Evolutionary conservation across 768 basidiomycete species (phyloP).

Genomic region (Russula abietina): DNA sequence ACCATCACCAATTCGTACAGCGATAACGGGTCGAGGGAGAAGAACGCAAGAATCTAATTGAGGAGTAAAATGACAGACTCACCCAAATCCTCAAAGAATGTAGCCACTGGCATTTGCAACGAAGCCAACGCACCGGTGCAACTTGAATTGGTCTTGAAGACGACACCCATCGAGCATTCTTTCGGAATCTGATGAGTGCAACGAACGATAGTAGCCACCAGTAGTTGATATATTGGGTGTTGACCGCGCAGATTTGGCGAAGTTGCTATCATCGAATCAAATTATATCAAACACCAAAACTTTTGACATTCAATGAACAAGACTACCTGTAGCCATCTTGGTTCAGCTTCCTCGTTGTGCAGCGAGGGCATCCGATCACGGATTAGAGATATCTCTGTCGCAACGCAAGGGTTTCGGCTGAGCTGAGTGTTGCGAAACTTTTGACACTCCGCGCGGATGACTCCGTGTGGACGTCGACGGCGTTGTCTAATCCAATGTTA

Average conservation of each 20-base stretch:
- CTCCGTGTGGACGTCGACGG: not conserved
- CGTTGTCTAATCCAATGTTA: not conserved
- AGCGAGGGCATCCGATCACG: not conserved
- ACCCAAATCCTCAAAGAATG: not conserved
- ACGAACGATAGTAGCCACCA: not conserved
- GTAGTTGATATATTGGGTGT: slow-evolving; percentile 9
- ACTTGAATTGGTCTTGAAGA: not conserved
- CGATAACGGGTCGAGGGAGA: not conserved
- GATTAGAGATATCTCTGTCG: not conserved
- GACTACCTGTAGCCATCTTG: not conserved
- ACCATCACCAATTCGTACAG: not conserved
- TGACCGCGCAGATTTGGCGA: not conserved
- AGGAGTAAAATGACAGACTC: slow-evolving; percentile 3
- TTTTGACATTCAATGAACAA: not conserved
- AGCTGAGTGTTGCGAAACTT: not conserved
- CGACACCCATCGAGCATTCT: not conserved
- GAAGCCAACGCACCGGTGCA: not conserved
- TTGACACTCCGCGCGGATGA: slow-evolving; percentile 1
- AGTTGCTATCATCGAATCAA: slow-evolving; percentile 10
- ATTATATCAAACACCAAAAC: not conserved
- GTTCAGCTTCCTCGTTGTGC: not conserved
- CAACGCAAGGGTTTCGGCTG: too few relatives aligned
- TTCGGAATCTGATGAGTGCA: slow-evolving; percentile 2
- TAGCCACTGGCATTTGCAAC: not conserved
- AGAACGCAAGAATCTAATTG: not conserved